Evolutionary conservation across 2,329 filamentous ascomycete species (phyloP).

Genomic region (Colletotrichum graminicola): DNA sequence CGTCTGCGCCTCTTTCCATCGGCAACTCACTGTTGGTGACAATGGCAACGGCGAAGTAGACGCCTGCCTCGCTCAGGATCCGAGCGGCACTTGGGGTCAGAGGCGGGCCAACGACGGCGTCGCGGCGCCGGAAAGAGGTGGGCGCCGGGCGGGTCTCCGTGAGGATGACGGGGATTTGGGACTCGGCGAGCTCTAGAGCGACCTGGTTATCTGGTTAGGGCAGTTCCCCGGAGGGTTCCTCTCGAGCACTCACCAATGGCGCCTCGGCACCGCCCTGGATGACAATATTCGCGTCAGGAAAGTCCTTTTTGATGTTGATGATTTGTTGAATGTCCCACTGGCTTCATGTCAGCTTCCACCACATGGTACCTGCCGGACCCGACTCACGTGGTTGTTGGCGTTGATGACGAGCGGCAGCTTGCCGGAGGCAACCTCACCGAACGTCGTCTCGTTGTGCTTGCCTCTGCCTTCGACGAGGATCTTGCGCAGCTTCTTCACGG

Average conservation of each 20-base stretch:
- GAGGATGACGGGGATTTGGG: conserved; percentile 58
- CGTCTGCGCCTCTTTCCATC: background rate
- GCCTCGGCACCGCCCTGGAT: conserved; percentile 56
- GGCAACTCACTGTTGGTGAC: conserved; percentile 44
- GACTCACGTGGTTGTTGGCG: conserved; percentile 44
- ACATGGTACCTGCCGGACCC: background rate
- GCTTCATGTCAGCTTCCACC: conserved; percentile 5
- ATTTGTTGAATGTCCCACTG: conserved; percentile 57
- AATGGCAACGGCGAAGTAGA: conserved; percentile 52
- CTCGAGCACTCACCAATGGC: conserved; percentile 49
- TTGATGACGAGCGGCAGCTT: conserved; percentile 56
- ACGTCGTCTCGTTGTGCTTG: conserved; percentile 52
- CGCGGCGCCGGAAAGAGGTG: conserved; percentile 52
- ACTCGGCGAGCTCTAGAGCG: conserved; percentile 54
- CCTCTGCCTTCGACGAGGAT: conserved; percentile 51
- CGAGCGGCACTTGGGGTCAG: conserved; percentile 54
- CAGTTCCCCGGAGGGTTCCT: background rate
- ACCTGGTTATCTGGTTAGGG: conserved; percentile 45
- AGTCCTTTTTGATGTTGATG: conserved; percentile 54
- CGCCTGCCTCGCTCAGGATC: conserved; percentile 55
- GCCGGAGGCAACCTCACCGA: conserved; percentile 53
- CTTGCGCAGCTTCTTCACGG: conserved; percentile 51
- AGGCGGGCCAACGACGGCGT: conserved; percentile 57
- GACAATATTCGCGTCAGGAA: conserved; percentile 50
- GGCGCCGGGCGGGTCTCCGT: conserved; percentile 53